These are phyloP conservation scores for Lentinula guzmanii DNA, from an alignment of 768 basidiomycete species.

Conservation along the genomic window DNA sequence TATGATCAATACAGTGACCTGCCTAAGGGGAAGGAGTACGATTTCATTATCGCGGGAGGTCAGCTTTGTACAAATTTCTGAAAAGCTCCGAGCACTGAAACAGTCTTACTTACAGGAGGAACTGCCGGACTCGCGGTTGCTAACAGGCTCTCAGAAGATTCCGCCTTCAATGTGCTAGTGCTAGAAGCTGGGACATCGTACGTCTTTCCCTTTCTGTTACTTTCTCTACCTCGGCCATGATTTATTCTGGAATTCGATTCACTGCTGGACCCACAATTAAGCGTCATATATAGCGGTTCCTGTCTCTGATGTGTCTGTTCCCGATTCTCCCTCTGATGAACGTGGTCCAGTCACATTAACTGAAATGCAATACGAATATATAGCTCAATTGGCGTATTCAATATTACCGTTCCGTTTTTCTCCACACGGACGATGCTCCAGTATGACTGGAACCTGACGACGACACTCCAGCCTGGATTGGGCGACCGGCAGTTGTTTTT, in stretches of 20 bases:
- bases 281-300: neutral
- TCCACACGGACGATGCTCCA: neutral
- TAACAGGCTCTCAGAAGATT: slow-evolving; percentile 27
- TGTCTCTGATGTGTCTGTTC: slow-evolving; percentile 5
- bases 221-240: neutral
- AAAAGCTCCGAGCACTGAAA: neutral
- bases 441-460: slow-evolving; percentile 14
- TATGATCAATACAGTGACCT: neutral
- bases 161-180: slow-evolving; percentile 27
- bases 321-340: neutral
- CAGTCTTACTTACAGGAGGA: slow-evolving; percentile 3
- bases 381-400: slow-evolving; percentile 2
- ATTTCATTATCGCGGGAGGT: slow-evolving; percentile 12
- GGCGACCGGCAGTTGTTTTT: slow-evolving; percentile 12
- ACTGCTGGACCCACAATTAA: neutral
- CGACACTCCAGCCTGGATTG: slow-evolving; percentile 12
- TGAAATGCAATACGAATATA: no score
- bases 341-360: neutral
- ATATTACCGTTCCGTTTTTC: slow-evolving; percentile 1
- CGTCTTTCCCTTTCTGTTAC: neutral
- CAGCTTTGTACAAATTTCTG: neutral
- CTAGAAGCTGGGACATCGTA: slow-evolving; percentile 21
- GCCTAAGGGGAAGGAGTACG: slow-evolving; percentile 4
- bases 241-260: neutral
- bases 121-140: slow-evolving; percentile 34